phyloP scores from a whole-genome alignment of 768 basidiomycete genomes.

The Cystofilobasidium bisporidii region DNA sequence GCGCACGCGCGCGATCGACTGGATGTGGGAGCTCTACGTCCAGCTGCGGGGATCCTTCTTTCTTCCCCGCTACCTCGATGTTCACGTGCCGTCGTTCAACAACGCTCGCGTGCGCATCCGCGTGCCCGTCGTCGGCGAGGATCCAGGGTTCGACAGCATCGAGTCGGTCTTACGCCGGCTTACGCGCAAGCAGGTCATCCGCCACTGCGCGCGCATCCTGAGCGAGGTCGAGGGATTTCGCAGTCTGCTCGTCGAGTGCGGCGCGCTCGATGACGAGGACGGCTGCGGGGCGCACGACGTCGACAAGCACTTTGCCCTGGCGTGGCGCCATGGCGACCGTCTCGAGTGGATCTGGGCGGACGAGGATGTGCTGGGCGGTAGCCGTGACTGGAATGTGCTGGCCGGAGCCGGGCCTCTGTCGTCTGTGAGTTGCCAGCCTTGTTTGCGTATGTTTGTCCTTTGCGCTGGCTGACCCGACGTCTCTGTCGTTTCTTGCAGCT shows the following conservation, averaged over 20 bases:
- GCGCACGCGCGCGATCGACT: slow-evolving; percentile 25
- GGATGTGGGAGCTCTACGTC: slow-evolving; percentile 23
- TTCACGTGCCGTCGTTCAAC: slow-evolving; percentile 23
- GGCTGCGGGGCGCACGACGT: neutral
- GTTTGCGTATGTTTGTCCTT: no score
- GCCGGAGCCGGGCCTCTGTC: slow-evolving; percentile 21
- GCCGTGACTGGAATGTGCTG: slow-evolving; percentile 20
- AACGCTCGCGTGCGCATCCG: slow-evolving; percentile 20
- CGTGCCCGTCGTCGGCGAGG: slow-evolving; percentile 18
- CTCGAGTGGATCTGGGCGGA: slow-evolving; percentile 26
- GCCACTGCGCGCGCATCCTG: slow-evolving; percentile 9
- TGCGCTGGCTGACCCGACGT: no score
- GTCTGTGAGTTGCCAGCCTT: neutral
- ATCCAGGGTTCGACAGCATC: slow-evolving; percentile 18
- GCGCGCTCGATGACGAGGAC: neutral
- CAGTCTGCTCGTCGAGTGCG: slow-evolving; percentile 9
- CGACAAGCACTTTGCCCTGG: slow-evolving; percentile 13
- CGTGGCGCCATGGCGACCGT: slow-evolving; percentile 22
- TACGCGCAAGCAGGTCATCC: slow-evolving; percentile 11
- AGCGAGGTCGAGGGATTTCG: slow-evolving; percentile 18
- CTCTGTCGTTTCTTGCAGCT: no score
- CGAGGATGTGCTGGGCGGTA: slow-evolving; percentile 9
- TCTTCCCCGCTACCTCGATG: slow-evolving; percentile 22
- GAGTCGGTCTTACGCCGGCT: slow-evolving; percentile 14
- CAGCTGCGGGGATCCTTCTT: neutral